A percentile compares a stretch with the other conserved stretches of the same genome.
These are phyloP conservation scores for Brettanomyces nanus DNA, from an alignment of 805 yeast genomes.

Conservation along the genomic window DNA sequence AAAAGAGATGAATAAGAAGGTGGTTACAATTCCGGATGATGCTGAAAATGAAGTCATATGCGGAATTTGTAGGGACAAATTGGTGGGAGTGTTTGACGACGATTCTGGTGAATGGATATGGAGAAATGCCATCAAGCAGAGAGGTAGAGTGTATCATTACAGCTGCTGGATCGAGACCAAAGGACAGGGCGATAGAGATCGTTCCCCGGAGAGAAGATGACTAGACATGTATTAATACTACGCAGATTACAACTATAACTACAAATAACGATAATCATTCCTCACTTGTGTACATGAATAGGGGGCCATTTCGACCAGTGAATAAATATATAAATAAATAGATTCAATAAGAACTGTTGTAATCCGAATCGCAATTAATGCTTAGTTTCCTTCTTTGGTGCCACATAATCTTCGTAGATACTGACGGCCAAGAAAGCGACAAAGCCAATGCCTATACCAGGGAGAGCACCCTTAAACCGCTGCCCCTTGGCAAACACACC, in stretches of 20 bases:
- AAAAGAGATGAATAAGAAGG: slow-evolving; percentile 32
- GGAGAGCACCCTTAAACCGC: slow-evolving; percentile 64
- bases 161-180: slow-evolving; percentile 59
- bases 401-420: slow-evolving; percentile 49
- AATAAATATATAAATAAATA: too few relatives aligned
- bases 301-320: background rate
- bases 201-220: slow-evolving; percentile 22
- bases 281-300: background rate
- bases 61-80: slow-evolving; percentile 62
- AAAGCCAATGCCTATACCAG: slow-evolving; percentile 73
- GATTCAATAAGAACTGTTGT: background rate
- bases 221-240: too few relatives aligned
- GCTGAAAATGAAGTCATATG: slow-evolving; percentile 53
- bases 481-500: slow-evolving; percentile 69
- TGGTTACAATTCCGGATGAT: slow-evolving; percentile 61
- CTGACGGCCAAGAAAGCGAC: slow-evolving; percentile 65
- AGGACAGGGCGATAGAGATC: slow-evolving; percentile 19
- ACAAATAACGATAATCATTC: too few relatives aligned
- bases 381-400: slow-evolving; percentile 15
- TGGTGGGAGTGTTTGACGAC: slow-evolving; percentile 61
- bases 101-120: slow-evolving; percentile 78
- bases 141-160: slow-evolving; percentile 48
- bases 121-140: slow-evolving; percentile 51
- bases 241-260: too few relatives aligned
- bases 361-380: slow-evolving; percentile 1